Evolutionary conservation across 495 filamentous ascomycete species (phyloP).

Genomic region (Aspergillus diversus): DNA sequence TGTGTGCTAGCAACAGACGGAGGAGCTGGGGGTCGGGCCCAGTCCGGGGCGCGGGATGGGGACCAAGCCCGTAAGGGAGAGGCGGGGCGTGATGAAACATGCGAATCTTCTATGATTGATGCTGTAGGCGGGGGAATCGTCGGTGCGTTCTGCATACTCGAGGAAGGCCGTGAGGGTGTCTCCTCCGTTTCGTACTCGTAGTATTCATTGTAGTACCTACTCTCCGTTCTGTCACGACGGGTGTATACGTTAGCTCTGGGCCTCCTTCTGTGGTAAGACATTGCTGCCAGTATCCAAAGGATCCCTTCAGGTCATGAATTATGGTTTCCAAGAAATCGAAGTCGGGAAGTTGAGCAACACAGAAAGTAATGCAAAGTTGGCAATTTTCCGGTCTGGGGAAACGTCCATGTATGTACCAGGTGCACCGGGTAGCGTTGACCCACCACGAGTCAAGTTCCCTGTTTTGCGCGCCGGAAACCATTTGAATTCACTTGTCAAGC

Average conservation of each 20-base stretch:
- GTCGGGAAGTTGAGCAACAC: neutral
- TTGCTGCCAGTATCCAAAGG: neutral
- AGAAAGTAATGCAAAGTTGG: no score
- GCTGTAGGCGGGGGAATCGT: constrained; percentile 58
- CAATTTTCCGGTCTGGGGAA: no score
- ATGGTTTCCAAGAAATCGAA: neutral
- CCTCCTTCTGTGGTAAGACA: constrained; percentile 16
- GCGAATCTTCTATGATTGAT: constrained; percentile 46
- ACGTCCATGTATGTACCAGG: neutral
- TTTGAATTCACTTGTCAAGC: neutral
- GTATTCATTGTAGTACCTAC: constrained; percentile 30
- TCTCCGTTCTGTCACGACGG: constrained; percentile 30
- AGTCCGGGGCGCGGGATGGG: constrained; percentile 70
- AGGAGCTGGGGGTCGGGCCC: constrained; percentile 65
- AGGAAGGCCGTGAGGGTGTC: constrained; percentile 54
- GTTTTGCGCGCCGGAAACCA: neutral
- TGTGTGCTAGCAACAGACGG: constrained; percentile 57
- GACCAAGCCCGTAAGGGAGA: constrained; percentile 76
- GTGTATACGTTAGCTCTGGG: constrained; percentile 31
- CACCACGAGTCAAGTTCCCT: constrained; percentile 1
- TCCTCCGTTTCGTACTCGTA: constrained; percentile 38
- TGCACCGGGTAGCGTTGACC: neutral
- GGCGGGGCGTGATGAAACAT: constrained; percentile 53
- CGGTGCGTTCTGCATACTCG: constrained; percentile 57
- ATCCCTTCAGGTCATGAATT: neutral